Evolutionary conservation across 2,329 filamentous ascomycete genomes (phyloP), one percentile per base, ranked within the genome.

Genomic region (Pseudocercospora crystallina): DNA sequence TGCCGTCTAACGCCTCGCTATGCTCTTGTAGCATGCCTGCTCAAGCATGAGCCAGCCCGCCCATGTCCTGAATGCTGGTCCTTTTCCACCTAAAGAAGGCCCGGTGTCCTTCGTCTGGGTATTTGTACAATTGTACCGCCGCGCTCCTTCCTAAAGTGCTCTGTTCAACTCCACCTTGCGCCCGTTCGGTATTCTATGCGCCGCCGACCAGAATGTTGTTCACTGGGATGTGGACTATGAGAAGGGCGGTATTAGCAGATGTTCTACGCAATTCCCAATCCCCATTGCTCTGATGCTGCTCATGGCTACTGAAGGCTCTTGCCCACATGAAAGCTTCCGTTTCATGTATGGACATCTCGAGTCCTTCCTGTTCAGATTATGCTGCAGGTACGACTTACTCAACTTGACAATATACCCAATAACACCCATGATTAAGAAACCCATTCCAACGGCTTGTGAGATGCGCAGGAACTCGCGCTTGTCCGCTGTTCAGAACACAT

Each of bases 391-490:
- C n/a, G 11, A 60, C 59, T 35, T 75, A 84, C 81, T 84, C 65
- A 87, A 77, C 78, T 87, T 86, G 67, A 87, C 82, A 56, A 87
- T 71, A 71, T 86, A 87, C 57, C 84, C 84, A 51, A 86, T 84
- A 41, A 82, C 81, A 56, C 83, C 83, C 83, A 86, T 86, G 70
- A 86, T 79, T 57, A 87, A 70, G 73, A 87, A 87, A 53, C 84
- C 84, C 57, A 85, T 79, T 51, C 83, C 84, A 56, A 87, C 84
- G 54, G 84, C 84, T 72, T 82, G 80, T 58, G 76, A 78, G 66
- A 82, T 82, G 71, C 80, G 79, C 61, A 79, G 69, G 68, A 81
- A 81, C 65, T 82, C 78, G 61, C 78, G 74, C 67, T 76, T 76
- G 68, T 82, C 79, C 64, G 80, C 79, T 81, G 58, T 47, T 8